Base-by-base conservation (phyloP, 352 stramenopile species). In the Phytophthora hibernalis region DNA sequence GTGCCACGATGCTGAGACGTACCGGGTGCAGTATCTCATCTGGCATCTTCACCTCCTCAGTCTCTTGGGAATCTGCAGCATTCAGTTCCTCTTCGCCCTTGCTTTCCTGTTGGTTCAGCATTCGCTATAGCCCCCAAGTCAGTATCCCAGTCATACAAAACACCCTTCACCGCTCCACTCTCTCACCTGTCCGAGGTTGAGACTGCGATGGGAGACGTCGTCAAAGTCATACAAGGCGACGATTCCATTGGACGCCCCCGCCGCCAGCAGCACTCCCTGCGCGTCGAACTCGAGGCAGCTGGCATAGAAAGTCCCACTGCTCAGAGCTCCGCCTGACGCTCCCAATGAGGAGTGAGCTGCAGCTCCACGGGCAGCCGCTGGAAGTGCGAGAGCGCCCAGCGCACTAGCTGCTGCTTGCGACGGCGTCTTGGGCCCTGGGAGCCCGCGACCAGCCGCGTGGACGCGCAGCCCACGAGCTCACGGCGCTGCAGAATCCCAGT, bases 171-270 rank as follows among this genome's bases (percentile, higher is more conserved):
- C 43, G 11, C n/a, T n/a, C 10, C 30, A 18, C 12, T 52, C 30
- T 22, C 31, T n/a, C 54, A 86, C 62, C 50, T 89, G 80, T 35
- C 65, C 70, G 6, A 86, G 42, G 37, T 90, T 91, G 20, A 92
- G 68, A 44, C 62, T 85, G 37, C 69, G 78, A 51, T 90, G 72
- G 26, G 87, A 91, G 30, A 90, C 70, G 47, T 91, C 85, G 64
- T 95, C 86, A 59, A 91, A 95, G 65, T 95, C 86, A 62, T 85
- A 95, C 24, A 95, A 66, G 5, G 84, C 82, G 15, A 95, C 68
- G 38, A 88, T 75, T 22, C 86, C 86, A 47, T 89, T 89, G 16
- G 81, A 92, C 16, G 83, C 76, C 0, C 86, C 86, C 0, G 74
- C 81, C 31, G 76, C 80, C 6, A 95, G 76, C 49, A 95, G 51